Base-by-base conservation (phyloP, 2,329 filamentous ascomycete species). In the Exophiala oligosperma region DNA sequence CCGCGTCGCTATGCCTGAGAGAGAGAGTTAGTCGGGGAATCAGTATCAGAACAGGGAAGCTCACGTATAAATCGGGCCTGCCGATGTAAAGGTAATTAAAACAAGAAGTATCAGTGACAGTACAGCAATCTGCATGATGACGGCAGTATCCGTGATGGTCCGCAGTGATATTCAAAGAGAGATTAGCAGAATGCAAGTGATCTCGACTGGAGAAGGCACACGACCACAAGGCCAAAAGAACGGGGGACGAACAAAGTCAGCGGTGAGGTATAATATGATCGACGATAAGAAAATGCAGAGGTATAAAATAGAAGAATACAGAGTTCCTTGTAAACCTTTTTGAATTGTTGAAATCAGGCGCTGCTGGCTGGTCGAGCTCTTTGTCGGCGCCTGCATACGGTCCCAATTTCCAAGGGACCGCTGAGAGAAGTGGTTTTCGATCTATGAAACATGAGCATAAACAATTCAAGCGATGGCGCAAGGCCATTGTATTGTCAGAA, bases 1-100 rank as follows among this genome's bases (percentile, higher is more conserved):
- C 52, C 40, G 61, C 59, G 54, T 60, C 59, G 41, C 54, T 37
- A 21, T 54, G 37, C 38, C 57, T 65, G 61, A 17, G 8, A 49
- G 14, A 28, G 17, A 29, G 23, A 35, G 52, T 63, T 47, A 61
- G 56, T 17, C 28, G 14, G 17, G 23, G 9, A 2, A 26, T 3
- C 17, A 11, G 17, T 17, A 4, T 37, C 38, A 8, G 49, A 7
- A 23, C 32, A 28, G 9, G 24, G 26, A 23, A 17, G 56, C 59
- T 43, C 40, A 62, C 62, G 54, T 60, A 37, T 59, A 48, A 37
- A 67, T 63, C 52, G 64, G 65, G 11, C 65, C 64, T 50, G 65
- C 65, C 59, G 57, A 64, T 6, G 44, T 52, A 17, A 54, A 43
- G 35, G 57, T 55, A 23, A 52, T 52, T 14, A 63, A 38, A 29